Percentiles rank a stretch among this genome's conserved stretches.
phyloP scores from a whole-genome alignment of 768 basidiomycete genomes.

The Rhizopogon vinicolor region DNA sequence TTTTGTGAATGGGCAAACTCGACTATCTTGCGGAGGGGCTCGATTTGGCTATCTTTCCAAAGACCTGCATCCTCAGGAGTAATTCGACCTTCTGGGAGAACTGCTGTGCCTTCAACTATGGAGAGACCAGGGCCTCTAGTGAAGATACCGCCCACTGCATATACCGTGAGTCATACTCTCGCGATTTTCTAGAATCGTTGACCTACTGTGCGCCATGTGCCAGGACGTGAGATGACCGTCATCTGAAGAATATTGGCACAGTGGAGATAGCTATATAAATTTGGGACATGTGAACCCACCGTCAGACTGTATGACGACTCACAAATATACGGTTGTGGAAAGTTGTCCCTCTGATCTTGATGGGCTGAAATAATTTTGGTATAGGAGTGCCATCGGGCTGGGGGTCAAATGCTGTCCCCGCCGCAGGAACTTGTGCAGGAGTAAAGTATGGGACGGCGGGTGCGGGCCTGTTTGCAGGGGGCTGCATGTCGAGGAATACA shows the following conservation, averaged over 20 bases:
- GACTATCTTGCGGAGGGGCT: conserved; percentile 63
- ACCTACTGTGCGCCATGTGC: conserved; percentile 71
- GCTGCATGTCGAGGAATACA: neutral
- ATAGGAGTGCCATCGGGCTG: conserved; percentile 35
- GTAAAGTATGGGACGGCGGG: conserved; percentile 41
- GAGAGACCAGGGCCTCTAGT: conserved; percentile 69
- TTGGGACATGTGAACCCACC: neutral
- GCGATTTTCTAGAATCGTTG: neutral
- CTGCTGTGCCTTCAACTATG: conserved; percentile 69
- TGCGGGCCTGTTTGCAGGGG: conserved; percentile 31
- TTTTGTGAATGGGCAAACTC: conserved; percentile 70
- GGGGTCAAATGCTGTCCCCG: conserved; percentile 39
- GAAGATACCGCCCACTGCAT: conserved; percentile 47
- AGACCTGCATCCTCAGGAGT: conserved; percentile 71
- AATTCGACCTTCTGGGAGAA: conserved; percentile 72
- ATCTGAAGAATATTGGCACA: conserved; percentile 80
- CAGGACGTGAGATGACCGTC: conserved; percentile 77
- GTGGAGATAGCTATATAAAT: conserved; percentile 47
- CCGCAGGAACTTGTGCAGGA: conserved; percentile 37
- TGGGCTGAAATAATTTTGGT: conserved; percentile 55
- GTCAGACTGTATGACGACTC: conserved; percentile 28
- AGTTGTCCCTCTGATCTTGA: conserved; percentile 52
- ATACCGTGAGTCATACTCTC: neutral
- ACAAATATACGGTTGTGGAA: conserved; percentile 79
- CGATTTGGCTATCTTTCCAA: conserved; percentile 76